Base-by-base conservation (phyloP, 2,329 filamentous ascomycete species). In the Chrysosphaeria jannelii region DNA sequence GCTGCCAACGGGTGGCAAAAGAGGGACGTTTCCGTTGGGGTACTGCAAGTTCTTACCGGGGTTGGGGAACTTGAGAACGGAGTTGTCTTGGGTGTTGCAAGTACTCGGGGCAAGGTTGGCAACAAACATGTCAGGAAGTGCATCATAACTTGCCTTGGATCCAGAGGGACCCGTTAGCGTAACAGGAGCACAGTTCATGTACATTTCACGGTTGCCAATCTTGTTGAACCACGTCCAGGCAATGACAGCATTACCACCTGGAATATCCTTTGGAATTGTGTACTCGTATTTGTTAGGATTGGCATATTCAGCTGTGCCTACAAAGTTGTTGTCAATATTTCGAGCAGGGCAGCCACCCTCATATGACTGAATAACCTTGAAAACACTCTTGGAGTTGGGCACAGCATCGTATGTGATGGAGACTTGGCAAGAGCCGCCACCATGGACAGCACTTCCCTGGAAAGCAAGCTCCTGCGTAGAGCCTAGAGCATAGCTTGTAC, bases 171-270 rank as follows among this genome's bases (percentile, higher is more conserved):
- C 58, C 0, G 58, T 59, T 13, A 93, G 52, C 0, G 51, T 56
- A 22, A 89, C 43, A 0, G 74, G 62, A 0, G 70, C 75, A 35
- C 81, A 97, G 56, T 90, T 88, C 78, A 90, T 89, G 54, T 93
- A 91, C 56, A 90, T 76, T 40, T 93, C 85, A 1, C 79, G 67
- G 48, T 90, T 90, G 3, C 85, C 85, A 7, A 89, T 38, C 28
- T 69, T 70, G 51, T 93, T 93, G 45, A 89, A 63, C 85, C 85
- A 93, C 1, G 76, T 76, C 78, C 79, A 93, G 0, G 75, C 75
- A 5, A 93, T 51, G 0, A 66, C 72, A 13, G 71, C 79, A 19
- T 78, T 57, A 4, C 81, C 85, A 2, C 65, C 48, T 6, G 66
- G 60, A 22, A 91, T 54, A 12, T 65, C 58, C 0, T 53, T 40